A percentile compares a stretch with the other conserved stretches of the same genome.
Conservation (phyloP, 2,329 filamentous ascomycete genomes). For the Epichloe bromicola region DNA sequence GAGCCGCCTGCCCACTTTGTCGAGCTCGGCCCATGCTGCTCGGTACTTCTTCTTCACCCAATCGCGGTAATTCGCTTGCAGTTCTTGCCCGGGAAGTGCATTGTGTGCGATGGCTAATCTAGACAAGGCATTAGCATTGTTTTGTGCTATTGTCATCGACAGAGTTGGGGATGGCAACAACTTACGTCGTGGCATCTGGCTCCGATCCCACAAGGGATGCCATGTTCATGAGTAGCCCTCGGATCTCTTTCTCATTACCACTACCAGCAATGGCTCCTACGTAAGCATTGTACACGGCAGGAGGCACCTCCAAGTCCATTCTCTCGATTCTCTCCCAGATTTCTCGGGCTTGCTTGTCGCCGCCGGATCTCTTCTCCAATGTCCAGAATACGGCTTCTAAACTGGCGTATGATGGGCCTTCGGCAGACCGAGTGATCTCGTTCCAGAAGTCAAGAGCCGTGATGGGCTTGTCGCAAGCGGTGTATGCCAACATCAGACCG, state of each 20-base stretch:
- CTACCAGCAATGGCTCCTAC: conserved; percentile 63
- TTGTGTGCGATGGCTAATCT: conserved; percentile 70
- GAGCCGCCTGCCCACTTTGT: conserved; percentile 34
- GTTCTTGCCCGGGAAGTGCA: conserved; percentile 48
- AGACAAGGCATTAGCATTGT: not conserved
- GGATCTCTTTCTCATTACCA: conserved; percentile 54
- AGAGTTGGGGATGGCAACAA: conserved; percentile 12
- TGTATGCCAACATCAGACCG: conserved; percentile 76
- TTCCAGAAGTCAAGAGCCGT: conserved; percentile 70
- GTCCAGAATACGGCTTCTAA: conserved; percentile 70
- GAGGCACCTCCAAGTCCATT: conserved; percentile 69
- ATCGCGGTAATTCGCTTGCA: conserved; percentile 56
- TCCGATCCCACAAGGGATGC: conserved; percentile 50
- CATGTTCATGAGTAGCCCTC: conserved; percentile 53
- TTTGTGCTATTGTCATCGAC: not conserved
- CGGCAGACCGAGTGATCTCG: conserved; percentile 67
- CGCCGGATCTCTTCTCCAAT: conserved; percentile 50
- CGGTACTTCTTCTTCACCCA: conserved; percentile 63
- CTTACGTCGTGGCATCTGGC: conserved; percentile 61
- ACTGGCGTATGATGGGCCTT: conserved; percentile 74
- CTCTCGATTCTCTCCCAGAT: conserved; percentile 59
- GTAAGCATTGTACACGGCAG: conserved; percentile 62
- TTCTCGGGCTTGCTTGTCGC: conserved; percentile 46
- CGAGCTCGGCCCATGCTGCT: conserved; percentile 53
- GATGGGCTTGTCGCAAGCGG: conserved; percentile 50